Conservation (phyloP, 192 early-diverging fungal genomes). For the Backusella parvicylindrica region DNA sequence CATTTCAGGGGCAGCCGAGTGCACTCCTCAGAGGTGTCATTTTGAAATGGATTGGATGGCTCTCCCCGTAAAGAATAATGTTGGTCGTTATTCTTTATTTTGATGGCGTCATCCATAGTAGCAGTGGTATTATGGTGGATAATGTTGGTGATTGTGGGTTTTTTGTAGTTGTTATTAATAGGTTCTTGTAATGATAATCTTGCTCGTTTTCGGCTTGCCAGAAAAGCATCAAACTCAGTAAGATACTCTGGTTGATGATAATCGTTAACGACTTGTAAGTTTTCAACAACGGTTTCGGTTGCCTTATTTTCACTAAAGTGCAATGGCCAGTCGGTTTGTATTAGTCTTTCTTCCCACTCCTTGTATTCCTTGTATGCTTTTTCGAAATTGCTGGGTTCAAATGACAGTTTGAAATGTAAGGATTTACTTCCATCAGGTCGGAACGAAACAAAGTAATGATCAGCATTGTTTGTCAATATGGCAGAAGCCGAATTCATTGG, state of each 20-base stretch:
- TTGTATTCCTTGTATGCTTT: constrained; percentile 65
- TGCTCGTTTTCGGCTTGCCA: constrained; percentile 14
- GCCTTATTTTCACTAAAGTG: constrained; percentile 65
- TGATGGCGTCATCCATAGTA: background rate
- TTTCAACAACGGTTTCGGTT: background rate
- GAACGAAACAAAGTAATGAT: constrained; percentile 68
- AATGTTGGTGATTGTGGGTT: background rate
- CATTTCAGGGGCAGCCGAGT: background rate
- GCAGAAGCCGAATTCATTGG: constrained; percentile 78
- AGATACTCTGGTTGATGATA: background rate
- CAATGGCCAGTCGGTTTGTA: constrained; percentile 77
- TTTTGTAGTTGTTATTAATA: background rate
- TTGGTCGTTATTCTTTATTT: constrained; percentile 13
- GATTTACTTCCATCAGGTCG: constrained; percentile 59
- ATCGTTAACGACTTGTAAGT: background rate
- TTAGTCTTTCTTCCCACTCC: constrained; percentile 68
- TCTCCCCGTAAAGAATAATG: constrained; percentile 34
- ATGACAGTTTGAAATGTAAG: constrained; percentile 74
- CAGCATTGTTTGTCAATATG: constrained; percentile 72
- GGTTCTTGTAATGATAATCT: background rate
- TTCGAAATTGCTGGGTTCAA: constrained; percentile 72
- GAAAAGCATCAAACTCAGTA: constrained; percentile 23
- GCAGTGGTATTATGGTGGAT: background rate
- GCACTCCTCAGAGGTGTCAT: background rate
- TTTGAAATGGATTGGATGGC: constrained; percentile 33